These are phyloP conservation scores for Parasitella parasitica DNA, from an alignment of 371 early-diverging fungal species.

Conservation along the genomic window DNA sequence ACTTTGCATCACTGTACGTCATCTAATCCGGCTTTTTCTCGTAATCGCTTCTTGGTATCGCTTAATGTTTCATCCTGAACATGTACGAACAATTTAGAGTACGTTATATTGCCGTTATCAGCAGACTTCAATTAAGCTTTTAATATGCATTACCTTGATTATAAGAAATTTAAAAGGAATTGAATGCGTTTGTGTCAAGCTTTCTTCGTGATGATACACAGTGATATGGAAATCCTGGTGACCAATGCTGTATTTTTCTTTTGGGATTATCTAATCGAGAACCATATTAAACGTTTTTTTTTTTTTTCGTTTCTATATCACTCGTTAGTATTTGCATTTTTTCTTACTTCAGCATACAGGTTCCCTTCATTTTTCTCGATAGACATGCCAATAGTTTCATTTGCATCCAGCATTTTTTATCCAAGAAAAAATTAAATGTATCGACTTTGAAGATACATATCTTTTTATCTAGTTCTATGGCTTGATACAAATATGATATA, in stretches of 20 bases:
- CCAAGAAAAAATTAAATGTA: too few species aligned
- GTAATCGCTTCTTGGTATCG: slow-evolving; percentile 65
- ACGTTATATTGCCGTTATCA: not conserved
- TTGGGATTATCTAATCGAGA: slow-evolving; percentile 48
- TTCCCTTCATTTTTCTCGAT: not conserved
- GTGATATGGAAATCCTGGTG: slow-evolving; percentile 44
- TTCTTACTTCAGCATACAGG: slow-evolving; percentile 14
- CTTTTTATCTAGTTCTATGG: not conserved
- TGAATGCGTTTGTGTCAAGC: slow-evolving; percentile 64
- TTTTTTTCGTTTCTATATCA: not conserved
- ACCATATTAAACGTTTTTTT: not conserved
- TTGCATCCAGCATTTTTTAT: too few species aligned
- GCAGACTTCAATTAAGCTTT: slow-evolving; percentile 9
- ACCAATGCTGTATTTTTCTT: slow-evolving; percentile 46
- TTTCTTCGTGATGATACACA: slow-evolving; percentile 72
- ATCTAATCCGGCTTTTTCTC: slow-evolving; percentile 59
- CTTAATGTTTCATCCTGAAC: slow-evolving; percentile 66
- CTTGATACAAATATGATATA: not conserved
- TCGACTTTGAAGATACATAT: not conserved
- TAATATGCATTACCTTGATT: slow-evolving; percentile 27
- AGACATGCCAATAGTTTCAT: too few species aligned
- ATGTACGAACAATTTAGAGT: too few species aligned
- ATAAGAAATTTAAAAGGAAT: slow-evolving; percentile 75
- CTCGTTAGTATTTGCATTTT: not conserved
- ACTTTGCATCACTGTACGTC: slow-evolving; percentile 79